Percentiles rank a stretch among this genome's conserved stretches.
Conservation (phyloP, 257 asterid genomes). For the Solanum sejunctum region DNA sequence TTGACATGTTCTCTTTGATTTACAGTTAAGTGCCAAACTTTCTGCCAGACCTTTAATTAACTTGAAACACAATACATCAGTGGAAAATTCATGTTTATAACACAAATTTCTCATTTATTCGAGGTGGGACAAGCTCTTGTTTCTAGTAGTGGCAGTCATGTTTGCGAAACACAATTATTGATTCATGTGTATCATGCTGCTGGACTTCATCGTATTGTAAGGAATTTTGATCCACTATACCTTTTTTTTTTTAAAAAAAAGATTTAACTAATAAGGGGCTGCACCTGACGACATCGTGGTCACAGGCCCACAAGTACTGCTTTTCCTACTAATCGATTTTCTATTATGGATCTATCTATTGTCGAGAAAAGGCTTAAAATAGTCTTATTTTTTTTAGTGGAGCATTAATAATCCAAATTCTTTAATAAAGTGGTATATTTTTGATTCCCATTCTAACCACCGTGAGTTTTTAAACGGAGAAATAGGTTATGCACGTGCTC, state of each 20-base stretch:
- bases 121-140: not conserved
- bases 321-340: not conserved
- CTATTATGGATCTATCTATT: not conserved
- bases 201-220: too few relatives aligned
- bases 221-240: too few relatives aligned
- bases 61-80: not conserved
- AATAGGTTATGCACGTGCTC: too few relatives aligned
- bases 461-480: too few relatives aligned
- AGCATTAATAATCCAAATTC: too few relatives aligned
- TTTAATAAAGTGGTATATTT: too few relatives aligned
- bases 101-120: not conserved
- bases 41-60: not conserved
- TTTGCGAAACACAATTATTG: too few relatives aligned
- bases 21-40: not conserved
- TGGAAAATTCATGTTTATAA: not conserved
- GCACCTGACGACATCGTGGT: not conserved
- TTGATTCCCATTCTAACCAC: too few relatives aligned
- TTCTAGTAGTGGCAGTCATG: too few relatives aligned
- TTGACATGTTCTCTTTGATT: not conserved
- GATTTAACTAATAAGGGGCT: not conserved
- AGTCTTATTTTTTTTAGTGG: too few relatives aligned
- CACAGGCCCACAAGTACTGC: not conserved
- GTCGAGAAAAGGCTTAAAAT: not conserved
- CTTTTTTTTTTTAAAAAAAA: fast-evolving
- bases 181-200: too few relatives aligned